Base-by-base conservation (phyloP, 306 rosid species). In the Cicer bijugum region DNA sequence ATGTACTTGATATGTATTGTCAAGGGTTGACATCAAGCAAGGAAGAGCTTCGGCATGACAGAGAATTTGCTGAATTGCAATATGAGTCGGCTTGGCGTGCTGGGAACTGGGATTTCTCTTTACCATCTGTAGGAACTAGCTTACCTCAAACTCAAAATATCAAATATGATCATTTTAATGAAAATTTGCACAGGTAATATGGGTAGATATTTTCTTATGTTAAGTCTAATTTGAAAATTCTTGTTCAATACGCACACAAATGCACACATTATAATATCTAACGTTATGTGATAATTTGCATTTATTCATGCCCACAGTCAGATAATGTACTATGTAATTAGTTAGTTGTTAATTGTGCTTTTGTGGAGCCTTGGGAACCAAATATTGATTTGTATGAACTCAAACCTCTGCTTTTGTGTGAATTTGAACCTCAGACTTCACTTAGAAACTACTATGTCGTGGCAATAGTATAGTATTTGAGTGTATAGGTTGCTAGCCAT, bases 41-140 rank as follows among this genome's bases (percentile, higher is more conserved):
- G 59, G 88, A 80, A 77, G 84, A 77, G 56, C 82, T 88, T 81
- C 92, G 82, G 87, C 88, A 89, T 68, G 98, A 93, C 87, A 80
- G 81, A 71, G 98, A 93, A 84, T 93, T 93, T 56, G 71, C 89
- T 46, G 98, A 91, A 80, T 81, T 90, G 88, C 89, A 93, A 89
- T 91, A 86, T 45, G 97, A 93, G 77, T 93, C 98, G 71, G 98
- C 98, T 23, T 91, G 98, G 98, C 97, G 93, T 58, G 83, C 97
- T 16, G 98, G 93, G 78, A 89, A 93, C 80, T 93, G 98, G 98
- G 97, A 93, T 79, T 93, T 93, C 79, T 86, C 93, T 67, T 74
- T 88, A 77, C 88, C 89, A 43, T 63, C 78, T 72, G 62, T 71
- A 5, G 90, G 84, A 63, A 75, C 81, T 67, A 81, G 76, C 72